Base-by-base conservation (phyloP, 2,329 filamentous ascomycete species). In the Blastomyces emzantsi region DNA sequence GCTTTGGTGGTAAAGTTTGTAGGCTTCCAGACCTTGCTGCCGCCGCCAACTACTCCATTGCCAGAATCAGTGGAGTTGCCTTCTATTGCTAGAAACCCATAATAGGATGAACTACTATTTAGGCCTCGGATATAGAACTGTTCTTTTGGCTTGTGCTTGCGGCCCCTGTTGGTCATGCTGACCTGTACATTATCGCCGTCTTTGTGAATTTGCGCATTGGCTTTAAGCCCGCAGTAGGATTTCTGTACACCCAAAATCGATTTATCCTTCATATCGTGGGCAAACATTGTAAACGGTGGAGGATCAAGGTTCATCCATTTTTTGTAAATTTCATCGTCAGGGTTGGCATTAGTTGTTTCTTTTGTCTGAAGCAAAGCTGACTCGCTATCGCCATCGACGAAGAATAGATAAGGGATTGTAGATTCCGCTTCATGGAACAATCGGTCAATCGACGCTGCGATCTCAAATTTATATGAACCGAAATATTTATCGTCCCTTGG, bases 81-180 rank as follows among this genome's bases (percentile, higher is more conserved):
- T n/a, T 79, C 72, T 74, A 85, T 79, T 13, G 90, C 89, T 17
- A 97, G 78, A 62, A 92, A 87, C 0, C 86, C 91, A 47, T 81
- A 79, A 70, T 97, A 97, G 0, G 76, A 79, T 4, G 88, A 87
- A 68, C 85, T 90, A 3, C 82, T 78, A 65, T 91, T 90, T 51
- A 99, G 82, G 0, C 87, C 85, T 47, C 83, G 85, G 58, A 97
- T 81, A 69, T 93, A 91, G 73, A 99, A 96, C 70, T 96, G 91
- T 73, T 96, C 88, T 73, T 92, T 92, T 0, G 90, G 90, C 65
- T 87, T 80, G 60, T 84, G 84, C 3, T 85, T 85, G 0, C 82
- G 77, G 3, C 85, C 90, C 41, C 86, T 83, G 36, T 81, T 86
- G 2, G 87, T 92, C 81, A 96, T 89, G 49, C 83, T 79, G 39